A percentile compares a stretch with the other conserved stretches of the same genome.
Conservation (phyloP, 352 stramenopile species). For the Blastocystis hominis region DNA sequence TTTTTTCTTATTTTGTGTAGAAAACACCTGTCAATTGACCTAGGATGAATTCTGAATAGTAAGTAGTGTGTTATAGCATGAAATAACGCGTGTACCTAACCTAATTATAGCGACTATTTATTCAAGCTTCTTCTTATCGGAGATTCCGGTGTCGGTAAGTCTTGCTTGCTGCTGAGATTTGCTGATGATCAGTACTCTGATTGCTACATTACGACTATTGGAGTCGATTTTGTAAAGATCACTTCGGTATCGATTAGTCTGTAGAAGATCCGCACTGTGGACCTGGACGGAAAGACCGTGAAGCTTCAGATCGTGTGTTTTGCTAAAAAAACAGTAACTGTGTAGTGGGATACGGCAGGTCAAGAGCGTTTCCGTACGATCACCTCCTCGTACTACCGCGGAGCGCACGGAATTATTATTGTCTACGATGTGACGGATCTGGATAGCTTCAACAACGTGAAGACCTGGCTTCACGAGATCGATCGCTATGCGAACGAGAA, state of each 20-base stretch:
- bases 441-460: conserved; percentile 98
- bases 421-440: conserved; percentile 96
- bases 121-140: conserved; percentile 95
- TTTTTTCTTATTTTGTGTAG: background rate
- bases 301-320: conserved; percentile 92
- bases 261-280: conserved; percentile 95
- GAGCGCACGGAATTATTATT: conserved; percentile 84
- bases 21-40: background rate
- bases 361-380: conserved; percentile 99
- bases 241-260: background rate
- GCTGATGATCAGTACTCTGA: conserved; percentile 98
- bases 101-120: conserved; percentile 81
- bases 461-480: conserved; percentile 97
- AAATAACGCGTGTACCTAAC: background rate
- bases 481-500: conserved; percentile 92
- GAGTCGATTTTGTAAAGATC: conserved; percentile 88
- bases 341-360: conserved; percentile 93
- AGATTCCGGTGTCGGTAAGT: conserved; percentile 93
- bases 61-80: conserved; percentile 61
- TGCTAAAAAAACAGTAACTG: background rate
- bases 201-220: conserved; percentile 98
- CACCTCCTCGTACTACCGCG: conserved; percentile 95
- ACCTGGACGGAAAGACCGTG: conserved; percentile 96
- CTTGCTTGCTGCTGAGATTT: conserved; percentile 94
- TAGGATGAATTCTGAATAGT: conserved; percentile 83